Evolutionary conservation across 345 rosid species (phyloP), one percentile per base, ranked within the genome.

Genomic region (Clausena lansium): DNA sequence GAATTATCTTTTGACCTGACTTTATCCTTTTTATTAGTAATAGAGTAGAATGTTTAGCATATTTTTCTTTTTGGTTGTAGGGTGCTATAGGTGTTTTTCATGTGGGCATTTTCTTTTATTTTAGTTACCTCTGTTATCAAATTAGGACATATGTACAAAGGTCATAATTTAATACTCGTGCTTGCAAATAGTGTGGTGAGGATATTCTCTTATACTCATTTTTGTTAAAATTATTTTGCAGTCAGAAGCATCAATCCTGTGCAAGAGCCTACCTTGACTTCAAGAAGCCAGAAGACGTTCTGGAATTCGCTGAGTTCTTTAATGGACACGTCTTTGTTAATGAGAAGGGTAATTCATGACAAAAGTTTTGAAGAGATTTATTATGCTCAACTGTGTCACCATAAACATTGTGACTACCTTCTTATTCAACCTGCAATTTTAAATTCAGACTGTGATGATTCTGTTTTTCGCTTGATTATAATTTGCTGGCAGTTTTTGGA

Each of bases 251-350:
- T 71, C 91, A 87, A 76, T 79, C 78, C 4, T 84, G 80, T 86
- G 87, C 97, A 39, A 87, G 89, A 83, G 91, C 91, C 24, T 92
- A 90, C 82, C 84, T 92, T 39, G 86, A 90, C 78, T 90, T 92
- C 84, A 89, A 81, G 78, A 85, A 82, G 76, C 83, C 89, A 2
- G 93, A 89, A 64, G 93, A 92, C 70, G 92, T 92, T 61, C 38
- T 89, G 60, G 91, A 89, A 82, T 92, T 92, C 85, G 97, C 92
- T 1, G 97, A 88, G 82, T 86, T 89, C 82, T 90, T 90, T 81
- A 87, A 88, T 33, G 93, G 94, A 11, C 97, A 92, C 67, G 79
- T 90, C 45, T 92, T 92, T 83, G 93, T 92, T 58, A 90, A 89
- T 58, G 94, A 92, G 89, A 92, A 90, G 79, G 97, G 97, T 92